These are phyloP conservation scores for Microsporum ferrugineum DNA, from an alignment of 2,329 filamentous ascomycete species.

Conservation along the genomic window DNA sequence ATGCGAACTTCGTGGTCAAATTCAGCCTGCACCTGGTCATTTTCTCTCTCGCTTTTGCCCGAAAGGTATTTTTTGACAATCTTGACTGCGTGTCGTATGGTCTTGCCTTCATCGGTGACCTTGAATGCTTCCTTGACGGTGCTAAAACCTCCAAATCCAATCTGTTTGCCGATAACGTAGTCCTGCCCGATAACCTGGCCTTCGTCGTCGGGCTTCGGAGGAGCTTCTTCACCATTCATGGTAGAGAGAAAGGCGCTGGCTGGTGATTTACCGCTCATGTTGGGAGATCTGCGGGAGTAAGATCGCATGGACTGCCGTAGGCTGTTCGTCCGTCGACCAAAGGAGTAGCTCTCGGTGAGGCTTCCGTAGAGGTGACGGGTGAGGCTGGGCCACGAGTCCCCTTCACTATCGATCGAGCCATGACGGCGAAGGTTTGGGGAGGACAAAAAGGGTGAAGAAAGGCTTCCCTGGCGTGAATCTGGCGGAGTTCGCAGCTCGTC, in stretches of 20 bases:
- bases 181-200: constrained; percentile 55
- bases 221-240: constrained; percentile 35
- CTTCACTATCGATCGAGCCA: constrained; percentile 31
- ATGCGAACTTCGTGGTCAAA: constrained; percentile 59
- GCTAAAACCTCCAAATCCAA: constrained; percentile 56
- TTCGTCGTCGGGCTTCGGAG: constrained; percentile 51
- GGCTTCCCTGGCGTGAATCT: constrained; percentile 24
- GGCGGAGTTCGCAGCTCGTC: constrained; percentile 35
- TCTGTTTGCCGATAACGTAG: constrained; percentile 56
- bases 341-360: constrained; percentile 26
- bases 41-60: constrained; percentile 47
- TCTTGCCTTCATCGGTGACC: constrained; percentile 44
- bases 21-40: constrained; percentile 54
- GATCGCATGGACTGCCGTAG: constrained; percentile 26
- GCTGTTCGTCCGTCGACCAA: constrained; percentile 24
- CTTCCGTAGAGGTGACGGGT: constrained; percentile 18
- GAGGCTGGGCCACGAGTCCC: constrained; percentile 29
- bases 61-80: constrained; percentile 51
- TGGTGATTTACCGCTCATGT: constrained; percentile 44
- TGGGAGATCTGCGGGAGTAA: constrained; percentile 39
- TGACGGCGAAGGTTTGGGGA: constrained; percentile 29
- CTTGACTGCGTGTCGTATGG: constrained; percentile 50
- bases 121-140: constrained; percentile 56
- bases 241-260: constrained; percentile 48
- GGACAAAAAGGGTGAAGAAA: constrained; percentile 29